These are phyloP conservation scores for Cyclotella sp. DNA, from an alignment of 108 stramenopile genomes.

Conservation along the genomic window DNA sequence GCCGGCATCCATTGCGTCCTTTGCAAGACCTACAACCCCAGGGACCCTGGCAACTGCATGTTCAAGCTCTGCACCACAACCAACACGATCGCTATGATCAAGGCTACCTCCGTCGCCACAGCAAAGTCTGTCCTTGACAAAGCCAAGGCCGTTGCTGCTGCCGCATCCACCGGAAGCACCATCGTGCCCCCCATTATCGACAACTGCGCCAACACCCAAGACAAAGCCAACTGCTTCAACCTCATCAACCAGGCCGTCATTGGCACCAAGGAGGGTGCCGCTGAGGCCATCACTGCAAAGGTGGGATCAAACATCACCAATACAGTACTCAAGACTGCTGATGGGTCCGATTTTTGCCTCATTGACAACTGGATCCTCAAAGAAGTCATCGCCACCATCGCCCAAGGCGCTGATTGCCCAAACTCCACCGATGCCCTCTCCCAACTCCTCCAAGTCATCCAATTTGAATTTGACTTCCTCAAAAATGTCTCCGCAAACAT, in stretches of 20 bases:
- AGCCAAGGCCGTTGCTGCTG: too few relatives aligned
- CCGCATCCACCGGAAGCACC: background rate
- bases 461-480: background rate
- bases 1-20: background rate
- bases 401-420: conserved; percentile 8
- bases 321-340: conserved; percentile 8
- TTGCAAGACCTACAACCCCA: background rate
- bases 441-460: conserved; percentile 7
- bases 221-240: conserved; percentile 2
- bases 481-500: background rate
- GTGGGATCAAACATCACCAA: background rate
- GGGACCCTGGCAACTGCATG: conserved; percentile 13
- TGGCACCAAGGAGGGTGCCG: conserved; percentile 5
- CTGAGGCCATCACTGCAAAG: background rate
- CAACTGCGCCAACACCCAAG: background rate
- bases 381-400: background rate
- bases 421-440: background rate
- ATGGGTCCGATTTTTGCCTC: background rate
- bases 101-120: too few relatives aligned
- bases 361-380: conserved; percentile 1
- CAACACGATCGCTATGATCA: background rate
- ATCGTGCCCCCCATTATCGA: background rate
- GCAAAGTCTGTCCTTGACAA: too few relatives aligned
- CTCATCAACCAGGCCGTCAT: conserved; percentile 7
- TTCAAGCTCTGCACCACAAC: background rate